phyloP scores from a whole-genome alignment of 208 protist species.

The Crithidia mellificae region DNA sequence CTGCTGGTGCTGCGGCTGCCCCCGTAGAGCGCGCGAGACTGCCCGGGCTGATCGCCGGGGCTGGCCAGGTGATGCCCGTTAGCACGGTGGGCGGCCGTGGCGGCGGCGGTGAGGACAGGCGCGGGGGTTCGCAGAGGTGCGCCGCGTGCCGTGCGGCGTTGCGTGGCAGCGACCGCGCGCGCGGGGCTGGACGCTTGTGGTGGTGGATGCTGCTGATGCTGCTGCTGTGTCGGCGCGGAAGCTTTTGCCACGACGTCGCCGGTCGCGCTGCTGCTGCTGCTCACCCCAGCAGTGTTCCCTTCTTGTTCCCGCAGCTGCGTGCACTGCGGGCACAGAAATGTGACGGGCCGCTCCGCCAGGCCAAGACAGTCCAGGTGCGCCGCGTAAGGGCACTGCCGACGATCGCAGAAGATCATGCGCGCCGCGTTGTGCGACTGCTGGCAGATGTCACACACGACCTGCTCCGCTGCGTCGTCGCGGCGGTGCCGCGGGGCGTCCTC shows the following conservation, averaged over 20 bases:
- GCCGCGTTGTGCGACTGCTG: constrained; percentile 55
- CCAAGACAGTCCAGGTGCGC: constrained; percentile 80
- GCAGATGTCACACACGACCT: constrained; percentile 68
- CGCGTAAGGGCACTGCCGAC: constrained; percentile 66
- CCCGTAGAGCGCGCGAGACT: background rate
- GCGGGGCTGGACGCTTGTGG: too few relatives aligned
- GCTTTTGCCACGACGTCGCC: background rate
- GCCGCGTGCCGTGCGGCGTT: background rate
- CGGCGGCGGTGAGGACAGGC: background rate
- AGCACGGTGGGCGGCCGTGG: background rate
- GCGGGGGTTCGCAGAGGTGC: background rate
- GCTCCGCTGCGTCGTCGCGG: background rate
- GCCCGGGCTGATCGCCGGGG: background rate
- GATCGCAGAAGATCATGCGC: constrained; percentile 86
- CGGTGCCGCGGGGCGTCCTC: constrained; percentile 9
- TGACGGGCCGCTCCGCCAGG: constrained; percentile 58
- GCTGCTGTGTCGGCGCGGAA: background rate
- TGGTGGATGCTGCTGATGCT: too few relatives aligned
- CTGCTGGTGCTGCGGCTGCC: constrained; percentile 10
- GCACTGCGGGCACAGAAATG: constrained; percentile 70
- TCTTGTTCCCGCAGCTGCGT: constrained; percentile 35
- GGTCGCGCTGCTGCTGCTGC: background rate
- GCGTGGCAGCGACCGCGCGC: background rate
- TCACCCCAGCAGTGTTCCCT: background rate
- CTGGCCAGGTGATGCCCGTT: background rate